phyloP scores from a whole-genome alignment of 169 alveolate genomes.

The Cryptosporidium viatorum region DNA sequence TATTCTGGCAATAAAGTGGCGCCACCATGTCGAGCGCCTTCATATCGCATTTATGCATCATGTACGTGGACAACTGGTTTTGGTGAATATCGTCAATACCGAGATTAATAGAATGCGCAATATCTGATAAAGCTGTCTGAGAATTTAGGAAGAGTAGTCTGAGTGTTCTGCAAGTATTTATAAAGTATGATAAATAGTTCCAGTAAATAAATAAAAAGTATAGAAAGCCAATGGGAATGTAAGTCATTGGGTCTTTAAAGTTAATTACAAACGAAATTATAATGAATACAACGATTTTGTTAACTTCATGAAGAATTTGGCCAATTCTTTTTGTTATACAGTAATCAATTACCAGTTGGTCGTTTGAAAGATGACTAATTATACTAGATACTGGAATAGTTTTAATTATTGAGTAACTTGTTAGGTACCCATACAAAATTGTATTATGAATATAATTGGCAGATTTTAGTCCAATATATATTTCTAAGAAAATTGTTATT shows the following conservation, averaged over 20 bases:
- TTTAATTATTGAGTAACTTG: slow-evolving; percentile 10
- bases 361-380: slow-evolving; percentile 34
- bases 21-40: neutral
- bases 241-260: slow-evolving; percentile 35
- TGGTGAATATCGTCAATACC: slow-evolving; percentile 20
- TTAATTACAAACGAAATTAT: slow-evolving; percentile 13
- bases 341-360: slow-evolving; percentile 64
- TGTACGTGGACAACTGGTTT: neutral
- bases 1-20: slow-evolving; percentile 47
- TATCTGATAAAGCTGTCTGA: slow-evolving; percentile 27
- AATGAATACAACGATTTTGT: slow-evolving; percentile 8
- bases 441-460: slow-evolving; percentile 69
- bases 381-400: slow-evolving; percentile 41
- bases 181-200: slow-evolving; percentile 51
- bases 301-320: slow-evolving; percentile 22
- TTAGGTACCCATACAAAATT: slow-evolving; percentile 37
- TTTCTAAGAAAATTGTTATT: slow-evolving; percentile 34
- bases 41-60: neutral
- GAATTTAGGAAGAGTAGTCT: slow-evolving; percentile 25
- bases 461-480: slow-evolving; percentile 34
- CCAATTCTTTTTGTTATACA: slow-evolving; percentile 70
- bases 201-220: slow-evolving; percentile 27
- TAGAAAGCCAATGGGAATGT: slow-evolving; percentile 3
- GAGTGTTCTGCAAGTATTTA: slow-evolving; percentile 31
- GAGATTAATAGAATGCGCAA: slow-evolving; percentile 24